Evolutionary conservation across 805 yeast genomes (phyloP).

Genomic region (Metschnikowia lochheadii): DNA sequence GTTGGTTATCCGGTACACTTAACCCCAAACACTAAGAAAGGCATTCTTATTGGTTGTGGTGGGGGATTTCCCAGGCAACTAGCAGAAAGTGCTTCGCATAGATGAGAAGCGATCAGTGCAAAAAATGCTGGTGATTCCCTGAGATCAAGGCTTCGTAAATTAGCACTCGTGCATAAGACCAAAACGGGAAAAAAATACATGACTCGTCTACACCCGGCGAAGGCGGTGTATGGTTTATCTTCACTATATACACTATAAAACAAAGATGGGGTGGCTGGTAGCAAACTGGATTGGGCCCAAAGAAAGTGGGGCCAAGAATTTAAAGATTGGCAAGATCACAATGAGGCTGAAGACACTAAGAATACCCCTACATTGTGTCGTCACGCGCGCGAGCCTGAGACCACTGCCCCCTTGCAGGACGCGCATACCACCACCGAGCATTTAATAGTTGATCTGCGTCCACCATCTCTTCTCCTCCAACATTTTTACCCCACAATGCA

Average conservation of each 20-base stretch:
- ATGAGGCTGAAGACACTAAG: neutral
- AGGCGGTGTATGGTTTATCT: neutral
- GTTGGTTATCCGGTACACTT: too few relatives aligned
- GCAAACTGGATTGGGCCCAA: neutral
- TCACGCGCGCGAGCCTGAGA: constrained; percentile 1
- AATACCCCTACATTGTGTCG: neutral
- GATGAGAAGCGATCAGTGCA: neutral
- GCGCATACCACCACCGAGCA: neutral
- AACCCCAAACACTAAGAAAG: too few relatives aligned
- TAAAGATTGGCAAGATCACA: neutral
- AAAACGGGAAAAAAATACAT: neutral
- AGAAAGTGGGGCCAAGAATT: too few relatives aligned
- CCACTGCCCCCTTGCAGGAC: constrained; percentile 3
- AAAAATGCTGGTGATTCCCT: neutral
- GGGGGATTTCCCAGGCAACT: too few relatives aligned
- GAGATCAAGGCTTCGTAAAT: neutral
- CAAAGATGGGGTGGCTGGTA: neutral
- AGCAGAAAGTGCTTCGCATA: neutral
- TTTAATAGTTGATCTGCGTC: neutral
- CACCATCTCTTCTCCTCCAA: neutral
- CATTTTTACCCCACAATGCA: constrained; percentile 5
- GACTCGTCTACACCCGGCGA: neutral
- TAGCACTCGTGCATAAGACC: neutral
- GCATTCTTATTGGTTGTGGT: too few relatives aligned
- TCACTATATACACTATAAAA: neutral